Percentiles rank a stretch among this genome's conserved stretches.
Evolutionary conservation across 495 filamentous ascomycete genomes (phyloP).

Genomic region (Cladorrhinum samala): DNA sequence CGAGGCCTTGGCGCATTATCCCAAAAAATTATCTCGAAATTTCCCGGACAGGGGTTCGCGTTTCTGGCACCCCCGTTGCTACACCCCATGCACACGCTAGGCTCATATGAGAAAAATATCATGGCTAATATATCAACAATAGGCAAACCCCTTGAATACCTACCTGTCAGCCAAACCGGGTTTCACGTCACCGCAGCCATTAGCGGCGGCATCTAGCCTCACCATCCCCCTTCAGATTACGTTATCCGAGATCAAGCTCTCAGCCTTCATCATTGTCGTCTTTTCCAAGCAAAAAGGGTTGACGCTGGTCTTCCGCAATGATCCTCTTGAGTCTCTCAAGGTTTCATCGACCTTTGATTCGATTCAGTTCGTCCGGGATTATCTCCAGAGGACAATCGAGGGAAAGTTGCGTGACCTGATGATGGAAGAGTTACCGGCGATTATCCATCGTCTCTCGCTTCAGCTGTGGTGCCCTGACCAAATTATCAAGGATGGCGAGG

Average conservation of each 20-base stretch:
- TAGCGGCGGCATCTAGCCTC: constrained; percentile 88
- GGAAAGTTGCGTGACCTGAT: constrained; percentile 85
- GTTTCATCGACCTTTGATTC: constrained; percentile 98
- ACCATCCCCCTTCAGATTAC: constrained; percentile 97
- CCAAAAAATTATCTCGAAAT: constrained; percentile 17
- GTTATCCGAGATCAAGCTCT: constrained; percentile 91
- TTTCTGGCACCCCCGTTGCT: constrained; percentile 12
- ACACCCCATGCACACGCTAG: constrained; percentile 6
- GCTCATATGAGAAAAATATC: constrained; percentile 22
- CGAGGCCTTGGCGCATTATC: constrained; percentile 25
- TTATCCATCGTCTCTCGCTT: constrained; percentile 88
- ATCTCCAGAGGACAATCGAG: constrained; percentile 94
- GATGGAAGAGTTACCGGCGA: constrained; percentile 95
- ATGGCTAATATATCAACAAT: constrained; percentile 42
- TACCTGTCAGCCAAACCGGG: constrained; percentile 84
- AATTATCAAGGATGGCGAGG: constrained; percentile 49
- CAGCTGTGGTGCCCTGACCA: constrained; percentile 87
- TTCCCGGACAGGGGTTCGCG: constrained; percentile 24
- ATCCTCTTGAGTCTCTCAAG: constrained; percentile 94
- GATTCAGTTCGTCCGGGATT: constrained; percentile 95
- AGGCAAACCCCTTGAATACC: constrained; percentile 94
- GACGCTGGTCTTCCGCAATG: constrained; percentile 94
- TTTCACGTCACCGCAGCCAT: constrained; percentile 85
- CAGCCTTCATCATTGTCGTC: constrained; percentile 93
- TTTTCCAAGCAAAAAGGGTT: constrained; percentile 96